Evolutionary conservation across 2,329 filamentous ascomycete genomes (phyloP).

Genomic region (Fusarium liriodendri): DNA sequence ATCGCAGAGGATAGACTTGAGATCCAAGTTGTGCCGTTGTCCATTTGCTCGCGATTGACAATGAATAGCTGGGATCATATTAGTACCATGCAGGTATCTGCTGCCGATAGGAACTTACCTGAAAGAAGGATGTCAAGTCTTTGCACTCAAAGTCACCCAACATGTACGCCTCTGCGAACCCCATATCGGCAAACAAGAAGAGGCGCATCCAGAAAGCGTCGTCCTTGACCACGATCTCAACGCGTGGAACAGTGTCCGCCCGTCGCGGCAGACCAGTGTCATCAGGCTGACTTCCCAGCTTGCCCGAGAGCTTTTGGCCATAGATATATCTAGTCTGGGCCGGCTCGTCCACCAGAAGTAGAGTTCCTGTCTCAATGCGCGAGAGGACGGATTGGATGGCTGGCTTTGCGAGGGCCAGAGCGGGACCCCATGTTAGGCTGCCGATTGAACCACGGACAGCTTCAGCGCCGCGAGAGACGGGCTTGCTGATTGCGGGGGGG

Average conservation of each 20-base stretch:
- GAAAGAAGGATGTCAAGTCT: constrained; percentile 76
- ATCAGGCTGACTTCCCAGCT: constrained; percentile 50
- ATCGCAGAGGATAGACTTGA: constrained; percentile 69
- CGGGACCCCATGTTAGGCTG: constrained; percentile 60
- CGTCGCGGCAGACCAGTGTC: constrained; percentile 49
- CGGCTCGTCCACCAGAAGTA: constrained; percentile 61
- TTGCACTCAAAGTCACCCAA: constrained; percentile 75
- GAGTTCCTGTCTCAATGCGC: constrained; percentile 59
- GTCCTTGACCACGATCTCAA: constrained; percentile 70
- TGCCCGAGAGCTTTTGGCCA: constrained; percentile 57
- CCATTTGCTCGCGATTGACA: constrained; percentile 71
- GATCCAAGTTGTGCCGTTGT: constrained; percentile 72
- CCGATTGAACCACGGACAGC: constrained; percentile 56
- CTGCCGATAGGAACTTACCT: constrained; percentile 53
- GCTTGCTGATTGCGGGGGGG: constrained; percentile 51
- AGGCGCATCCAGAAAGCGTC: constrained; percentile 78
- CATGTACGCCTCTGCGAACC: constrained; percentile 80
- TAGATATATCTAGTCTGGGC: constrained; percentile 55
- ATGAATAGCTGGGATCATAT: constrained; percentile 71
- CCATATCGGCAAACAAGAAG: constrained; percentile 79
- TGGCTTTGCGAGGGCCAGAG: constrained; percentile 58
- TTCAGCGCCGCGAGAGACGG: constrained; percentile 54
- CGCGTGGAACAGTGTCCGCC: constrained; percentile 51
- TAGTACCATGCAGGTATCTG: neutral
- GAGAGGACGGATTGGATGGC: constrained; percentile 59